phyloP scores from a whole-genome alignment of 139 green algal genomes.

The Monoraphidium neglectum region DNA sequence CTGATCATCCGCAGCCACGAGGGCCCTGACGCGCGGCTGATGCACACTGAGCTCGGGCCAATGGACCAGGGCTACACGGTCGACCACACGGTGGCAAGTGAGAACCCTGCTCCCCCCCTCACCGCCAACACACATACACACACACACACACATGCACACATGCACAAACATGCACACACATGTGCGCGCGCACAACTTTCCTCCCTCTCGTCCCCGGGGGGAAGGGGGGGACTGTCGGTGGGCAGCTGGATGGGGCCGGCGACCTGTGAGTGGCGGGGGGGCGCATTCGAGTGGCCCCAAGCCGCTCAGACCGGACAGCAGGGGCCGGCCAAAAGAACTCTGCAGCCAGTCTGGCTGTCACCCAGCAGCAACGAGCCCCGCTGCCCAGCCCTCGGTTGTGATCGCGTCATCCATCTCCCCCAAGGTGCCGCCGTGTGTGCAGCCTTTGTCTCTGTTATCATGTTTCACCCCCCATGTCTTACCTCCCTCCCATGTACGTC shows the following conservation, averaged over 20 bases:
- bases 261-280: no score
- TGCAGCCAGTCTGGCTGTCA: no score
- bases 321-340: no score
- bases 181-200: neutral
- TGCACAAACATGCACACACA: neutral
- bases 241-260: no score
- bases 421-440: neutral
- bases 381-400: no score
- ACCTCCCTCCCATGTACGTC: no score
- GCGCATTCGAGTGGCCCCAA: no score
- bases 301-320: no score
- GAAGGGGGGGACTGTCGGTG: neutral
- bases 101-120: neutral
- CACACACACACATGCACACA: neutral
- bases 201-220: neutral
- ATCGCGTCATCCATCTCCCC: neutral
- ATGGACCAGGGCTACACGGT: constrained; percentile 71
- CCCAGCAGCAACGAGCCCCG: no score
- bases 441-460: neutral
- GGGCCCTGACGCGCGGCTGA: constrained; percentile 87
- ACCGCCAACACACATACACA: neutral
- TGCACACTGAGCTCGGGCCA: constrained; percentile 20
- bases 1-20: constrained; percentile 96
- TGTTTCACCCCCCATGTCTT: no score
- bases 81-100: constrained; percentile 80